A percentile compares a stretch with the other conserved stretches of the same genome.
These are phyloP conservation scores for Coprinellus aureogranulatus DNA, from an alignment of 768 basidiomycete genomes.

Conservation along the genomic window DNA sequence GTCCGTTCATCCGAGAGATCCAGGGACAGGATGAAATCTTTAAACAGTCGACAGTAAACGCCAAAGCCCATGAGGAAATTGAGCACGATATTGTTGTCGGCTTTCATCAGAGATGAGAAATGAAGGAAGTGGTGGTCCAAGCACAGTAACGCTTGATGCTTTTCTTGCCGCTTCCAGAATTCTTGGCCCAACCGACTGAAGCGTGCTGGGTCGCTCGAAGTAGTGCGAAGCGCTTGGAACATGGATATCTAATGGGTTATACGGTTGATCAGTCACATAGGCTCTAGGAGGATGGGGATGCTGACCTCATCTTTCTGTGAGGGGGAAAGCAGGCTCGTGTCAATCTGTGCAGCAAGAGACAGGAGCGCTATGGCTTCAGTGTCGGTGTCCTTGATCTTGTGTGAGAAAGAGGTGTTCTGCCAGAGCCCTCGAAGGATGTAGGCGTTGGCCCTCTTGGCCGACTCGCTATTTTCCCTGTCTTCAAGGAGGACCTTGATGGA, in stretches of 20 bases:
- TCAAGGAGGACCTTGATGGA: conserved; percentile 47
- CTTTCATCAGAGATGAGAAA: conserved; percentile 22
- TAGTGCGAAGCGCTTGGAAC: conserved; percentile 14
- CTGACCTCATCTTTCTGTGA: conserved; percentile 5
- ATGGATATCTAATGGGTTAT: conserved; percentile 14
- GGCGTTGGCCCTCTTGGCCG: conserved; percentile 31
- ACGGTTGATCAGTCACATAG: neutral
- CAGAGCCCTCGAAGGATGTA: conserved; percentile 47
- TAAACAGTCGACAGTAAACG: conserved; percentile 31
- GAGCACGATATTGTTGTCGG: conserved; percentile 24
- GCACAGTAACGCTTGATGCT: conserved; percentile 39
- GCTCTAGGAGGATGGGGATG: neutral
- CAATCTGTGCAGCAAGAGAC: conserved; percentile 22
- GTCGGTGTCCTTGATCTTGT: conserved; percentile 14
- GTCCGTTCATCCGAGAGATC: conserved; percentile 26
- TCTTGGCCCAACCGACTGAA: conserved; percentile 30
- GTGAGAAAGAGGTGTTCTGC: conserved; percentile 42
- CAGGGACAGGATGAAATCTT: conserved; percentile 21
- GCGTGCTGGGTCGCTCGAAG: conserved; percentile 13
- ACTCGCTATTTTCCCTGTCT: conserved; percentile 24
- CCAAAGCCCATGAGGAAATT: conserved; percentile 32
- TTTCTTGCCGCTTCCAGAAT: conserved; percentile 28
- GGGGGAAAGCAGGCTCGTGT: conserved; percentile 5
- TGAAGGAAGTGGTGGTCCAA: conserved; percentile 39
- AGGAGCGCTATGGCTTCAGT: conserved; percentile 21